Base-by-base conservation (phyloP, 2,329 filamentous ascomycete genomes). In the Colletotrichum sp. region DNA sequence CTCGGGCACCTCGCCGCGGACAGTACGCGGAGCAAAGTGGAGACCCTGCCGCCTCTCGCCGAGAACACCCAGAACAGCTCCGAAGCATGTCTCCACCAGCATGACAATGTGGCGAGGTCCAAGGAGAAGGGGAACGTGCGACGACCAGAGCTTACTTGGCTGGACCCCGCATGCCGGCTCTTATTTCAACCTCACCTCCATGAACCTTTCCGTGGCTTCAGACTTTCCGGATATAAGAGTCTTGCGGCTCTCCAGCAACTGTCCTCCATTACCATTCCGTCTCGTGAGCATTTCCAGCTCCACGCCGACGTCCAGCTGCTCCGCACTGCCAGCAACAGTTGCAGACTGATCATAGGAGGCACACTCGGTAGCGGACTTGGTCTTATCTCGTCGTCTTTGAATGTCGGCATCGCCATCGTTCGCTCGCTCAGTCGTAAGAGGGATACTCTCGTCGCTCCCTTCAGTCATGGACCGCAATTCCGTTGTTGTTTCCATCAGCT, bases 111-210 rank as follows among this genome's bases (percentile, higher is more conserved):
- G 9, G 44, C n/a, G 12, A 25, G 12, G 44, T 22, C n/a, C n/a
- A 13, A 5, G n/a, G 25, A 15, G 25, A 19, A n/a, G 36, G 7
- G 63, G 73, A 32, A 63, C 55, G 62, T 59, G 55, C 55, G 8
- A 30, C 13, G 25, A 8, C 5, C 27, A 6, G 27, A 59, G 25
- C 12, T 19, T 25, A 15, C 27, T n/a, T 29, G 29, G 30, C 19
- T 61, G 1, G 34, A 27, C 68, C 69, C 34, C 6, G 69, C 52
- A 29, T 15, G 4, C 52, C 34, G 49, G 6, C 12, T 44, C n/a
- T 62, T 61, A 75, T 71, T 36, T 62, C 22, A 55, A 75, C 72
- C 25, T 30, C 72, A 71, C 3, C 6, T 15, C n/a, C n/a, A 27
- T 8, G 3, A 30, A 12, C 2, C 6, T 29, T 29, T 9, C 27